Evolutionary conservation across 805 yeast species (phyloP), one percentile per base, ranked within the genome.

Genomic region (Pichia thaimueangensis): DNA sequence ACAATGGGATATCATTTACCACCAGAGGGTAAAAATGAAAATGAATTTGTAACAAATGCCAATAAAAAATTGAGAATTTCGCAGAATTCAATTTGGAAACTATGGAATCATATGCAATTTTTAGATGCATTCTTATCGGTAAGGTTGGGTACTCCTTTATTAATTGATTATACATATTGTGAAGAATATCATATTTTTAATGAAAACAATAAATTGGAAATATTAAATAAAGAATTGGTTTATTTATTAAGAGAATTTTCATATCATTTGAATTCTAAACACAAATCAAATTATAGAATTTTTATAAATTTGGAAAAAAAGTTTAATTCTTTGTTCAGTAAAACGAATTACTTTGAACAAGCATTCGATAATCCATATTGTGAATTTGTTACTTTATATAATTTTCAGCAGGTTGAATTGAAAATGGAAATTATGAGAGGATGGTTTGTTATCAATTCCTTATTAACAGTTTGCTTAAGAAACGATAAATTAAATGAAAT

Each of bases 131-230:
- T n/a, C 15, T 45, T 35, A 35, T 41, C 49, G 2, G 29, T 29
- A n/a, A 23, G 20, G 6, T 32, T 39, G 12, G 48, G 50, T 13
- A 42, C 45, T 1, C 50, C 50, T 12, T 24, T 45, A 27, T n/a
- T 42, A n/a, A 39, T 47, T 27, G 36, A 45, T 39, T 39, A 42
- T 33, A 38, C 38, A 11, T 42, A 20, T 27, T 47, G 49, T 30
- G 40, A 34, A 27, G 36, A 22, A 12, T 32, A 11, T 27, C 20
- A 25, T 10, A 13, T 17, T 6, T n/a, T 19, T 17, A 31, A 35
- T 33, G 5, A 15, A 2, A 19, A 39, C 5, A 29, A 32, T 24
- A 21, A 21, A 13, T 11, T 15, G 4, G 37, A 22, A 2, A 6
- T 8, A 11, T 16, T 34, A 13, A 15, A 21, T 4, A 34, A 34